phyloP scores from a whole-genome alignment of 1,139 yeast species.

The Candida glucosophila region DNA sequence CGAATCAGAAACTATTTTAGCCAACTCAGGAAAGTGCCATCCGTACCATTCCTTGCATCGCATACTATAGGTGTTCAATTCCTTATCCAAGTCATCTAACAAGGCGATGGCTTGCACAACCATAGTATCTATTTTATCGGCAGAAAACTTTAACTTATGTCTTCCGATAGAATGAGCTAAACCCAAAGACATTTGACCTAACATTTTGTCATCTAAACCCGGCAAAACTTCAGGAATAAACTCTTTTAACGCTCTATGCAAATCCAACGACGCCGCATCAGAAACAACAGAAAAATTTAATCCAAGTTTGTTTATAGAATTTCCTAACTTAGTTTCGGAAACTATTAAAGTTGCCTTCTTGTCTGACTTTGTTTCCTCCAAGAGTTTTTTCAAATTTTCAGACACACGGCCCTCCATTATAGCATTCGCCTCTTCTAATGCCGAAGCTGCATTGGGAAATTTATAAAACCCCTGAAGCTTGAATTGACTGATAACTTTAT shows the following conservation, averaged over 20 bases:
- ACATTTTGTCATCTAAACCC: slow-evolving; percentile 77
- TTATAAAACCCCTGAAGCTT: slow-evolving; percentile 94
- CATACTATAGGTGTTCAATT: slow-evolving; percentile 96
- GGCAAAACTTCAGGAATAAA: slow-evolving; percentile 90
- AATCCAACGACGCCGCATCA: slow-evolving; percentile 90
- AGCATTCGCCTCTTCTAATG: slow-evolving; percentile 90
- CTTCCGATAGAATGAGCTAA: slow-evolving; percentile 97
- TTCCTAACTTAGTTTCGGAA: slow-evolving; percentile 92
- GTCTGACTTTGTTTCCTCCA: slow-evolving; percentile 77
- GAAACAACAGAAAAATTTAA: slow-evolving; percentile 81
- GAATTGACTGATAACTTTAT: slow-evolving; percentile 70
- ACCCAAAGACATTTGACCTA: slow-evolving; percentile 93
- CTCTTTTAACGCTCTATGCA: slow-evolving; percentile 92
- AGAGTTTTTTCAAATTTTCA: slow-evolving; percentile 65
- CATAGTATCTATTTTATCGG: slow-evolving; percentile 98
- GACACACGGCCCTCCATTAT: slow-evolving; percentile 92
- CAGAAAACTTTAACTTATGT: slow-evolving; percentile 93
- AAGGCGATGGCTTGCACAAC: slow-evolving; percentile 97
- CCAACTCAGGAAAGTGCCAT: slow-evolving; percentile 99
- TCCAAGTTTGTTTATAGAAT: slow-evolving; percentile 91
- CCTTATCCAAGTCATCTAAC: slow-evolving; percentile 94
- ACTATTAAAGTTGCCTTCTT: slow-evolving; percentile 88
- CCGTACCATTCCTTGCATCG: slow-evolving; percentile 99
- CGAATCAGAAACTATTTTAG: slow-evolving; percentile 89
- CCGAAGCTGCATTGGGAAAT: slow-evolving; percentile 89